Percentiles rank a stretch among this genome's conserved stretches.
These are phyloP conservation scores for Amylostereum areolatum DNA, from an alignment of 1,284 basidiomycete genomes.

Conservation along the genomic window DNA sequence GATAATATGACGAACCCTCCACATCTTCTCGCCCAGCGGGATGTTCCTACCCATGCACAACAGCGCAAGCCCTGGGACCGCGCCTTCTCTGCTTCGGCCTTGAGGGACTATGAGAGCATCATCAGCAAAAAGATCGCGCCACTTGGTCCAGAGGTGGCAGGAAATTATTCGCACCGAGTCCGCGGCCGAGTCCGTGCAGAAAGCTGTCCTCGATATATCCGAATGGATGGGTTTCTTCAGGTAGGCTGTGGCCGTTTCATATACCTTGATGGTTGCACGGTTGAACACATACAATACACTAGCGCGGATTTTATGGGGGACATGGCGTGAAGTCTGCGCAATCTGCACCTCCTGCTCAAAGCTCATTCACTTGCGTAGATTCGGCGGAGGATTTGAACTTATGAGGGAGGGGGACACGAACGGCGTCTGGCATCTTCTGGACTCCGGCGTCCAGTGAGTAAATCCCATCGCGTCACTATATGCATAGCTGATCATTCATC, in stretches of 20 bases:
- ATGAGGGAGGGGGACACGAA: constrained; percentile 18
- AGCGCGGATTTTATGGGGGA: constrained; percentile 63
- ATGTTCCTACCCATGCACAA: constrained; percentile 34
- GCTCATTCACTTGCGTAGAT: constrained; percentile 11
- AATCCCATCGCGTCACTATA: no score
- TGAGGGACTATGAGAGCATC: constrained; percentile 46
- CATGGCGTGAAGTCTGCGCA: constrained; percentile 40
- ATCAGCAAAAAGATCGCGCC: constrained; percentile 29
- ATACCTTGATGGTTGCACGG: constrained; percentile 4
- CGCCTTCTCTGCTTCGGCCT: constrained; percentile 40
- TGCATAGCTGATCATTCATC: not conserved
- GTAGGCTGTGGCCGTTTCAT: constrained; percentile 27
- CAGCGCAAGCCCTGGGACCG: constrained; percentile 48
- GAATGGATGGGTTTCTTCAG: constrained; percentile 46
- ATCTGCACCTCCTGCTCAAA: not conserved
- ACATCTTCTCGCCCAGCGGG: constrained; percentile 24
- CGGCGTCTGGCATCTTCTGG: constrained; percentile 12
- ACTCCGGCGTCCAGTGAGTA: constrained; percentile 13
- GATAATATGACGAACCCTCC: constrained; percentile 1
- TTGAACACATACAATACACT: constrained; percentile 7
- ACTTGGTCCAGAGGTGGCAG: constrained; percentile 34
- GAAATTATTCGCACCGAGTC: constrained; percentile 2
- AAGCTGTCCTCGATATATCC: constrained; percentile 31
- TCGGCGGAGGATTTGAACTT: constrained; percentile 22
- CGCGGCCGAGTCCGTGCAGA: constrained; percentile 8